A percentile compares a stretch with the other conserved stretches of the same genome.
phyloP scores from a whole-genome alignment of 2,329 filamentous ascomycete species.

The Claviceps sp. region DNA sequence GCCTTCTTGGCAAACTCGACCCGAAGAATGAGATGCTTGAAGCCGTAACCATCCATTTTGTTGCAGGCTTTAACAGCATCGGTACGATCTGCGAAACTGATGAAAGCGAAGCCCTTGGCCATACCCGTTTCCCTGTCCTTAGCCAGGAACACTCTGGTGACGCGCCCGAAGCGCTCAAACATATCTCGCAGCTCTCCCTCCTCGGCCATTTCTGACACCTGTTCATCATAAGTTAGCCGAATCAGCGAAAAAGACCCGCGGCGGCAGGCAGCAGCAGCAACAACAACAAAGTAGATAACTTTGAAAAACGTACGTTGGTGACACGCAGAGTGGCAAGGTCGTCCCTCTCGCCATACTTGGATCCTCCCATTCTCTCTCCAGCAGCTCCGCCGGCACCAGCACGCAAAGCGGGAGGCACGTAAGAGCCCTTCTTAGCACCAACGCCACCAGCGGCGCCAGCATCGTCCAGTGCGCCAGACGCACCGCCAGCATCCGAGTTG shows the following conservation, averaged over 20 bases:
- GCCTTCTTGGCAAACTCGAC: slow-evolving; percentile 81
- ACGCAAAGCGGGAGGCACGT: slow-evolving; percentile 87
- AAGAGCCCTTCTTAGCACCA: slow-evolving; percentile 62
- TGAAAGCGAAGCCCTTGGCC: slow-evolving; percentile 98
- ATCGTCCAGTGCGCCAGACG: slow-evolving; percentile 41
- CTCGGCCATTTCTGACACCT: slow-evolving; percentile 96
- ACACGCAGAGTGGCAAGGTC: slow-evolving; percentile 93
- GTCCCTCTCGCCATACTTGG: slow-evolving; percentile 87
- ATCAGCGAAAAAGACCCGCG: slow-evolving; percentile 12
- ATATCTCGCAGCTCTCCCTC: slow-evolving; percentile 91
- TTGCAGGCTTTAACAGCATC: slow-evolving; percentile 88
- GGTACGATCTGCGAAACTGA: slow-evolving; percentile 81
- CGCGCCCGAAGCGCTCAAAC: slow-evolving; percentile 94
- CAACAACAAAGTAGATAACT: background rate
- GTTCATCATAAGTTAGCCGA: slow-evolving; percentile 10
- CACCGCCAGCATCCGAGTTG: slow-evolving; percentile 32
- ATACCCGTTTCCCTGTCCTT: slow-evolving; percentile 94
- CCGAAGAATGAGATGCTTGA: slow-evolving; percentile 73
- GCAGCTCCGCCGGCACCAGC: slow-evolving; percentile 37
- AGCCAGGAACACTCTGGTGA: slow-evolving; percentile 93
- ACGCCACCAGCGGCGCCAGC: slow-evolving; percentile 30
- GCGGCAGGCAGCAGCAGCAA: no score
- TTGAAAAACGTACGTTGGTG: slow-evolving; percentile 67
- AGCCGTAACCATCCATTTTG: slow-evolving; percentile 95
- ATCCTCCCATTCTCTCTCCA: slow-evolving; percentile 67